Percentiles rank a stretch among this genome's conserved stretches.
Evolutionary conservation across 208 protist genomes (phyloP).

Genomic region (Phytomonas sp.): DNA sequence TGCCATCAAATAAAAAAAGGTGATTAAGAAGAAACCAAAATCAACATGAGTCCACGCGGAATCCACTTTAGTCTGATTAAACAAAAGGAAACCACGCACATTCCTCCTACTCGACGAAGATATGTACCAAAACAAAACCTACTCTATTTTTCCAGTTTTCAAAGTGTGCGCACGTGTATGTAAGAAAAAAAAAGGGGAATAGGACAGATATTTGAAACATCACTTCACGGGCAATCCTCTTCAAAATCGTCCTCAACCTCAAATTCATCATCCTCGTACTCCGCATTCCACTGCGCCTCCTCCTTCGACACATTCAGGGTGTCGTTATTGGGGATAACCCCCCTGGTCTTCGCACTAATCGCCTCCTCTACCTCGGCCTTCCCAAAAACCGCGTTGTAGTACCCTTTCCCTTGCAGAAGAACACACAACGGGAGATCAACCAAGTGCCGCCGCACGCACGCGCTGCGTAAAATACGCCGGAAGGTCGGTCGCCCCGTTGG

Average conservation of each 20-base stretch:
- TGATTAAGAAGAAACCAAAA: background rate
- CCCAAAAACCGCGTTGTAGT: constrained; percentile 39
- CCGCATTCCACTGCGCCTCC: background rate
- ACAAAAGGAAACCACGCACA: constrained; percentile 1
- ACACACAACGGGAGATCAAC: constrained; percentile 24
- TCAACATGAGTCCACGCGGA: background rate
- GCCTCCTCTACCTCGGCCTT: constrained; percentile 32
- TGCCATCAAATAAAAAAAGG: constrained; percentile 6
- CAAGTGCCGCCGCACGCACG: constrained; percentile 41
- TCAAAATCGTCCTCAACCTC: constrained; percentile 49
- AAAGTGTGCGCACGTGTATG: background rate
- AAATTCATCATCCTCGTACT: constrained; percentile 8
- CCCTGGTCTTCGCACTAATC: constrained; percentile 5
- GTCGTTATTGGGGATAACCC: background rate
- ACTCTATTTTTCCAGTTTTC: background rate
- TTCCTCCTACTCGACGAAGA: background rate
- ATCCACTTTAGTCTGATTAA: background rate
- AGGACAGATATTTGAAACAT: too few species aligned
- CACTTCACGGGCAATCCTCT: background rate
- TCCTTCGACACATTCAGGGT: background rate
- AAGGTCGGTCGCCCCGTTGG: constrained; percentile 44
- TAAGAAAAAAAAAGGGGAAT: background rate
- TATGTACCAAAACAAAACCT: background rate
- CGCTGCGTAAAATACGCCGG: constrained; percentile 40
- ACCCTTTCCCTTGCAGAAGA: constrained; percentile 7